Percentiles rank a stretch among this genome's conserved stretches.
Conservation (phyloP, 2,329 filamentous ascomycete species). For the Fusarium sp. region DNA sequence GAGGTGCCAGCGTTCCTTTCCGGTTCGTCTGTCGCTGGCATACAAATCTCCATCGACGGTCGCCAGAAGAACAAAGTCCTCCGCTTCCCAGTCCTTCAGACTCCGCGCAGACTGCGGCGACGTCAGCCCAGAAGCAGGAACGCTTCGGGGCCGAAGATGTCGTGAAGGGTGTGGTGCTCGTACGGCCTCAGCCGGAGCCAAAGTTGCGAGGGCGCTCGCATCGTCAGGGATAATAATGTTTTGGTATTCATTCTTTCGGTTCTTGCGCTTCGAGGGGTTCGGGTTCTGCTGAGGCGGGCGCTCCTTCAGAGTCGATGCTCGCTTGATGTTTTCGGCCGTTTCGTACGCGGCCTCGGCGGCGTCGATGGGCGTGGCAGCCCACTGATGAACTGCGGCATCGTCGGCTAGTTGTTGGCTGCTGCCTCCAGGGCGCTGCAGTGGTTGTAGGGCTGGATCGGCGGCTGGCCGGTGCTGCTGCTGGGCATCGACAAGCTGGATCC, state of each 20-base stretch:
- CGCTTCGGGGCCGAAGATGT: constrained; percentile 63
- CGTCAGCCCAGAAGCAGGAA: constrained; percentile 69
- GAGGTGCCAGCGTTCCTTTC: constrained; percentile 83
- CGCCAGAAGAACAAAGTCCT: constrained; percentile 99
- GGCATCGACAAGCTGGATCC: constrained; percentile 64
- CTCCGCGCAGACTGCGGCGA: constrained; percentile 94
- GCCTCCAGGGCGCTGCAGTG: constrained; percentile 36
- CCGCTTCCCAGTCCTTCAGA: constrained; percentile 99
- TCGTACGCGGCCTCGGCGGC: constrained; percentile 44
- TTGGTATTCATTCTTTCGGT: constrained; percentile 45
- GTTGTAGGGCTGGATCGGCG: constrained; percentile 33
- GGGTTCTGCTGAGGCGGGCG: constrained; percentile 39
- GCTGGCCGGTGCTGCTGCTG: constrained; percentile 65
- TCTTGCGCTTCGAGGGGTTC: constrained; percentile 44
- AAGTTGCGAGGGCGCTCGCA: constrained; percentile 96
- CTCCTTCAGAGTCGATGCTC: constrained; percentile 39
- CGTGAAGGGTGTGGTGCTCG: constrained; percentile 84
- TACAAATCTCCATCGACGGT: constrained; percentile 98
- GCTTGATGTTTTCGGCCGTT: constrained; percentile 43
- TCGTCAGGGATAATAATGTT: constrained; percentile 61
- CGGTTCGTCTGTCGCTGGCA: constrained; percentile 86
- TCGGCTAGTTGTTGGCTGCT: constrained; percentile 43
- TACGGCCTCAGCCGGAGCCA: constrained; percentile 95
- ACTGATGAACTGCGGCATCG: constrained; percentile 43
- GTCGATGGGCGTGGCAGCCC: constrained; percentile 46